Conservation (phyloP, 192 early-diverging fungal species). For the Piromyces sp. region DNA sequence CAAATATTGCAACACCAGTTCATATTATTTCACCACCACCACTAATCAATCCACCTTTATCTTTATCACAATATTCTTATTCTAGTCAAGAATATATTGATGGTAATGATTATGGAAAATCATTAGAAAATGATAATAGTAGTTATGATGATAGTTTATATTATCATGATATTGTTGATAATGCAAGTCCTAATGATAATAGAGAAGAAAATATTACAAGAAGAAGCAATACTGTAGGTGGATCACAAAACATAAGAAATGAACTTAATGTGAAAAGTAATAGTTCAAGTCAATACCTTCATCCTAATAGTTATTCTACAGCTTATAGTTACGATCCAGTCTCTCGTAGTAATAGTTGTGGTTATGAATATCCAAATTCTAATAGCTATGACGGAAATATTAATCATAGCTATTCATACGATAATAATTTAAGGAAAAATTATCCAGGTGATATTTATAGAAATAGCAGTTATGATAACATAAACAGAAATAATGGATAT, state of each 20-base stretch:
- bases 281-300: neutral
- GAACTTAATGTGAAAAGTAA: neutral
- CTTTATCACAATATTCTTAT: neutral
- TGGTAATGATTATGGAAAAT: neutral
- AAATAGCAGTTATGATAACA: neutral
- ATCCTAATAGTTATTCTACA: neutral
- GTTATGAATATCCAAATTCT: neutral
- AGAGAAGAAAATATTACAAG: neutral
- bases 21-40: neutral
- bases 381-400: neutral
- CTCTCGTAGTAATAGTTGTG: neutral
- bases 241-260: neutral
- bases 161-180: neutral
- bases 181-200: neutral
- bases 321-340: neutral
- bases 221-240: neutral
- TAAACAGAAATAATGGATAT: neutral
- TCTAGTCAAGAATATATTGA: neutral
- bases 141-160: neutral
- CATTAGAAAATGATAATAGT: neutral
- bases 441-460: neutral
- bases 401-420: neutral
- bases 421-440: neutral
- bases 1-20: neutral
- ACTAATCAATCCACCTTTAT: neutral